These are phyloP conservation scores for Nothophoma quercina DNA, from an alignment of 2,329 filamentous ascomycete species.

Conservation along the genomic window DNA sequence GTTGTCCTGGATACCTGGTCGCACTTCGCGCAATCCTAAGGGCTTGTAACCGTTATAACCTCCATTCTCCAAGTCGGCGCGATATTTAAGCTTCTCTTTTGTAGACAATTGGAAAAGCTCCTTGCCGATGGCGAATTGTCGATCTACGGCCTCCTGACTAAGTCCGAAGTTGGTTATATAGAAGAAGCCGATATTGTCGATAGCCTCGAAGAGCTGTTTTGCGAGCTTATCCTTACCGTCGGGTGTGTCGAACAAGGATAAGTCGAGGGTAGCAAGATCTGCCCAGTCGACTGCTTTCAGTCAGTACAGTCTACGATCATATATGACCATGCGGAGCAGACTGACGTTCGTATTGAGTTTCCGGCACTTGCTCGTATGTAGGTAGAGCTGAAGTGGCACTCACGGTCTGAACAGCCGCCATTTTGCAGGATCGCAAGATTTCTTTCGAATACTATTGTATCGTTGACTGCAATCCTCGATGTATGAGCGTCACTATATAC, in stretches of 20 bases:
- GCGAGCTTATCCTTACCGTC: conserved; percentile 63
- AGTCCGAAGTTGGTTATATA: conserved; percentile 28
- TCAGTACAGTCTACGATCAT: not conserved
- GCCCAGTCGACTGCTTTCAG: conserved; percentile 6
- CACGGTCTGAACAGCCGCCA: conserved; percentile 5
- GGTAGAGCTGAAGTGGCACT: not conserved
- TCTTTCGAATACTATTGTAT: not conserved
- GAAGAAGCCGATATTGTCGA: conserved; percentile 36
- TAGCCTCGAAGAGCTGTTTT: conserved; percentile 62
- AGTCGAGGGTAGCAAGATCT: conserved; percentile 26
- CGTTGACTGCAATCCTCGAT: not conserved
- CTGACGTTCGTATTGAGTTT: conserved; percentile 6
- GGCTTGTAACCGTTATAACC: conserved; percentile 59
- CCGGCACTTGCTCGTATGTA: conserved; percentile 4
- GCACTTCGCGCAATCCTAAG: conserved; percentile 38
- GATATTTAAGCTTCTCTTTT: conserved; percentile 24
- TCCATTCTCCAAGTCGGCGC: conserved; percentile 22
- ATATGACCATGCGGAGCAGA: not conserved
- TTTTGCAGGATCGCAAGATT: not conserved
- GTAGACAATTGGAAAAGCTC: conserved; percentile 21
- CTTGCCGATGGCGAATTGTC: conserved; percentile 26
- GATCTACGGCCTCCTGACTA: conserved; percentile 23
- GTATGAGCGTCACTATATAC: not conserved
- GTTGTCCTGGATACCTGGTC: conserved; percentile 57
- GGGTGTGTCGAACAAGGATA: conserved; percentile 58